phyloP scores from a whole-genome alignment of 2,329 filamentous ascomycete species.

The Aspergillus brasiliensis region DNA sequence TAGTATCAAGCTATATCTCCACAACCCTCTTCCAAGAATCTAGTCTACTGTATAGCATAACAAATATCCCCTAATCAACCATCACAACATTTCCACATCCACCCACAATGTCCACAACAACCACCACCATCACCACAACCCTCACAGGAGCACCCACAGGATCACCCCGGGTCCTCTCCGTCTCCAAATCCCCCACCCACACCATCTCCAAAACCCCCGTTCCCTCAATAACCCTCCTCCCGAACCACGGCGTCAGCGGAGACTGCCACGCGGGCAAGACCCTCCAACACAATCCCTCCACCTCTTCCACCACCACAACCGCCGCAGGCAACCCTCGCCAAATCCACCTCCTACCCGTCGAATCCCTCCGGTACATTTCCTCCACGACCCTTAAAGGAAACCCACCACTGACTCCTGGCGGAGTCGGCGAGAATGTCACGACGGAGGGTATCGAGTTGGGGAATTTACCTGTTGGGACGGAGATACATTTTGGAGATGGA shows the following conservation, averaged over 20 bases:
- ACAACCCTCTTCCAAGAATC: background rate
- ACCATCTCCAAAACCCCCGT: slow-evolving; percentile 12
- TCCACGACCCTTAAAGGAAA: background rate
- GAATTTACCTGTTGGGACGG: slow-evolving; percentile 1
- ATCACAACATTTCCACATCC: background rate
- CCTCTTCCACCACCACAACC: slow-evolving; percentile 6
- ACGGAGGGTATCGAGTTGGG: slow-evolving; percentile 15
- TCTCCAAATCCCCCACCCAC: slow-evolving; percentile 7
- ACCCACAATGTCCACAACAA: background rate
- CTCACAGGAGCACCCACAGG: background rate
- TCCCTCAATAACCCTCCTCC: slow-evolving; percentile 6
- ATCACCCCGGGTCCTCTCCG: slow-evolving; percentile 4
- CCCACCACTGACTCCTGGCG: background rate
- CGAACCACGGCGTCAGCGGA: slow-evolving; percentile 13
- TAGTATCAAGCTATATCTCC: background rate
- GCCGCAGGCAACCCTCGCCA: slow-evolving; percentile 16
- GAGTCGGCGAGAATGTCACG: slow-evolving; percentile 16
- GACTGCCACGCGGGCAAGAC: slow-evolving; percentile 16
- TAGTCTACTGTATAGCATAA: background rate
- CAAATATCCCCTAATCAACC: background rate
- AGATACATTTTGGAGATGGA: slow-evolving; percentile 9
- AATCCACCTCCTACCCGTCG: slow-evolving; percentile 14
- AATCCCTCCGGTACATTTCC: slow-evolving; percentile 2
- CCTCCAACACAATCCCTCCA: slow-evolving; percentile 16
- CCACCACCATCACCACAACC: background rate